A percentile compares a stretch with the other conserved stretches of the same genome.
Evolutionary conservation across 805 yeast species (phyloP).

Genomic region (Myxozyma geophila): DNA sequence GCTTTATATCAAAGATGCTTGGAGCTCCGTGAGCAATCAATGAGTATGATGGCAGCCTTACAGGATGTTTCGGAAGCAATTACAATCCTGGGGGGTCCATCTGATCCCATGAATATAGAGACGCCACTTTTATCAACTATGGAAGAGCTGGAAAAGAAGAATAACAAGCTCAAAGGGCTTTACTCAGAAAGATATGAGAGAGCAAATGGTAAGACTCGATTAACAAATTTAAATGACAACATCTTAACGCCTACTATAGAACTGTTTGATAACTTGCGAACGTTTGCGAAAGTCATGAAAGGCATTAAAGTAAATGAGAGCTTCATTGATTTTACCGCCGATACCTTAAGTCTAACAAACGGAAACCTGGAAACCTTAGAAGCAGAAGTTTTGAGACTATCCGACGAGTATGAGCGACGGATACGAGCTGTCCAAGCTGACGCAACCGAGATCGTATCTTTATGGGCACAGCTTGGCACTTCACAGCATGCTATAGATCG

Average conservation of each 20-base stretch:
- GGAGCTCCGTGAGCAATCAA: slow-evolving; percentile 32
- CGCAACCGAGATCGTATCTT: slow-evolving; percentile 39
- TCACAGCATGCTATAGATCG: slow-evolving; percentile 42
- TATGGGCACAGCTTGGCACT: slow-evolving; percentile 46
- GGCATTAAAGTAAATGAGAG: slow-evolving; percentile 35
- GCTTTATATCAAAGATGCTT: slow-evolving; percentile 35
- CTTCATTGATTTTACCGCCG: slow-evolving; percentile 30
- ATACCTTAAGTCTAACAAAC: slow-evolving; percentile 39
- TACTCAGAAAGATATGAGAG: slow-evolving; percentile 38
- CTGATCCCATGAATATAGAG: slow-evolving; percentile 30
- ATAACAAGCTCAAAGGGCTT: slow-evolving; percentile 31
- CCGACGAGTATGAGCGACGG: slow-evolving; percentile 37
- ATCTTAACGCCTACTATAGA: background rate
- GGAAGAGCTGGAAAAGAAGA: slow-evolving; percentile 30
- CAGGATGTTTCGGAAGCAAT: slow-evolving; percentile 31
- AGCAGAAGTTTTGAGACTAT: slow-evolving; percentile 38
- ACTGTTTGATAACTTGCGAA: slow-evolving; percentile 33
- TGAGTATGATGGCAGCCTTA: slow-evolving; percentile 38
- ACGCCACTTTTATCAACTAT: slow-evolving; percentile 38
- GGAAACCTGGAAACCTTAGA: slow-evolving; percentile 37
- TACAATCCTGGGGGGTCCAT: slow-evolving; percentile 13
- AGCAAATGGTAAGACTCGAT: slow-evolving; percentile 22
- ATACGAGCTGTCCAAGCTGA: slow-evolving; percentile 32
- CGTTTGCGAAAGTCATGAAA: slow-evolving; percentile 35
- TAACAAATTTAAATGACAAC: background rate